Base-by-base conservation (phyloP, 2,329 filamentous ascomycete genomes). In the Alternaria incomplexa region DNA sequence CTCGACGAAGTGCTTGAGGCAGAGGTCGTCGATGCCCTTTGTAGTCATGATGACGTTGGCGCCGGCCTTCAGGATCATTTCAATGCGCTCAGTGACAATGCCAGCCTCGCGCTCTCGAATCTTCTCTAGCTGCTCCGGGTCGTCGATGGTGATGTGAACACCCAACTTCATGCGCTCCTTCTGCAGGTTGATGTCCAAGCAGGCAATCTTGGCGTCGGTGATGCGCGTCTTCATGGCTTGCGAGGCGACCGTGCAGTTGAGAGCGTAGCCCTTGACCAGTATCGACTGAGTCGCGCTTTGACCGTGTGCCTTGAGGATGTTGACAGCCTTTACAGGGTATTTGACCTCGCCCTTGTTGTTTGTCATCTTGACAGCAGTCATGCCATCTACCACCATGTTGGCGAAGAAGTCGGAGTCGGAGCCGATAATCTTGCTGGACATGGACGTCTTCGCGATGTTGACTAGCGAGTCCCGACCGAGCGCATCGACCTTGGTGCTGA, bases 101-200 rank as follows among this genome's bases (percentile, higher is more conserved):
- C 93, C 93, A 17, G 94, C 89, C 81, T 99, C 96, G 58, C 96
- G 89, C 74, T 96, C 90, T 64, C 96, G 90, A 75, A 99, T 99
- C 86, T 97, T 94, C 85, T 99, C 96, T 54, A 99, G 87, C 82
- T 99, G 96, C 79, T 96, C 91, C 52, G 96, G 96, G 79, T 99
- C 96, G 73, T 99, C 96, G 69, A 99, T 92, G 12, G 96, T 98
- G 76, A 99, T 97, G 82, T 99, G 95, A 64, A 99, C 96, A 71
- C 96, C 96, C 62, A 99, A 85, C 88, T 99, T 98, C 96, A 99
- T 98, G 73, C 95, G 89, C 86, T 98, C 95, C 85, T 99, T 99
- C 79, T 98, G 95, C 75, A 99, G 82, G 83, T 99, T 99, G 89
- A 99, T 98, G 80, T 99, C 96, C 65, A 99, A 83, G 74, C 95